phyloP scores from a whole-genome alignment of 129 eudicot species.

The Flaveria trinervia region DNA sequence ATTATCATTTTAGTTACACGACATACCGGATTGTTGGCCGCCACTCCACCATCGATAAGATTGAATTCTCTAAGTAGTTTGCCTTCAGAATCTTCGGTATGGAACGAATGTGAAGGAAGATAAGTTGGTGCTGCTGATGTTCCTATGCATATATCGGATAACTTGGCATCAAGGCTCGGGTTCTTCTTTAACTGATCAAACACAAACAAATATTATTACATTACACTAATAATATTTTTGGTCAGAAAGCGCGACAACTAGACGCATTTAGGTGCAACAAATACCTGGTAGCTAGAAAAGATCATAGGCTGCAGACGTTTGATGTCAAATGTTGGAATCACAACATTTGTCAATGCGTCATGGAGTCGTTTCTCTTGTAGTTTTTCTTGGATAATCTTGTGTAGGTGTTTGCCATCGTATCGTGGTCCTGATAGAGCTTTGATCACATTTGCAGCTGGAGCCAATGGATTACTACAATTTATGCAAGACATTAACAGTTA shows the following conservation, averaged over 20 bases:
- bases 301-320: conserved; percentile 45
- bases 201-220: not conserved
- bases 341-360: conserved; percentile 49
- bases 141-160: conserved; percentile 54
- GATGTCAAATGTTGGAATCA: conserved; percentile 60
- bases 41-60: conserved; percentile 56
- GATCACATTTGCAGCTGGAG: not conserved
- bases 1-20: no score
- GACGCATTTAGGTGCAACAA: not conserved
- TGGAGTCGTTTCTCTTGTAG: conserved; percentile 28
- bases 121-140: conserved; percentile 60
- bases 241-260: not conserved
- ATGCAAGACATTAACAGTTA: not conserved
- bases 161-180: conserved; percentile 42
- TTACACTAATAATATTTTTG: not conserved
- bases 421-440: conserved; percentile 40
- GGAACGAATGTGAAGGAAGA: conserved; percentile 46
- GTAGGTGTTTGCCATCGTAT: conserved; percentile 48
- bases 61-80: conserved; percentile 35
- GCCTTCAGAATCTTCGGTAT: conserved; percentile 22
- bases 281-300: conserved; percentile 50
- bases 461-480: not conserved
- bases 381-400: conserved; percentile 8
- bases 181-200: conserved; percentile 29
- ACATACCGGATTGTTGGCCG: conserved; percentile 46